Evolutionary conservation across 2,329 filamentous ascomycete species (phyloP).

Genomic region (Zalaria sp.): DNA sequence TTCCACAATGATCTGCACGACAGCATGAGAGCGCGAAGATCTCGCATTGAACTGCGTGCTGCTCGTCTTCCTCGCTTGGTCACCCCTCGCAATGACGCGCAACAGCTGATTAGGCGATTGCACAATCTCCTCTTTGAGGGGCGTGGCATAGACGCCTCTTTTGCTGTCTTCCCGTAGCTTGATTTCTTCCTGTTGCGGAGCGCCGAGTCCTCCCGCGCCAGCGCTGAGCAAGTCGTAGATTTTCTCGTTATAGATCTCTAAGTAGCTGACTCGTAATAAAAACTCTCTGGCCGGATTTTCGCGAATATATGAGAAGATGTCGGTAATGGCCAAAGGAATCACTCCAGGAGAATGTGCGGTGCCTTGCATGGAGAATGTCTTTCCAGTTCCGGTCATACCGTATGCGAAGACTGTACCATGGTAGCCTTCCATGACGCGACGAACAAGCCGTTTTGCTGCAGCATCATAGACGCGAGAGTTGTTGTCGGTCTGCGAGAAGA

Average conservation of each 20-base stretch:
- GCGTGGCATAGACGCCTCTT: slow-evolving; percentile 88
- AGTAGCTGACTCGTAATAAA: slow-evolving; percentile 84
- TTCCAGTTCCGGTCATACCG: slow-evolving; percentile 96
- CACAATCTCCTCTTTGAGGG: slow-evolving; percentile 94
- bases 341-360: slow-evolving; percentile 91
- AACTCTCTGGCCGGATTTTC: slow-evolving; percentile 94
- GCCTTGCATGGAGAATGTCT: slow-evolving; percentile 99
- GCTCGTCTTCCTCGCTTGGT: slow-evolving; percentile 76
- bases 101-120: slow-evolving; percentile 93
- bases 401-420: slow-evolving; percentile 98
- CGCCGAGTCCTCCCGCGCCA: slow-evolving; percentile 34
- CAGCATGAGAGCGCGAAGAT: slow-evolving; percentile 93
- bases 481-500: slow-evolving; percentile 86
- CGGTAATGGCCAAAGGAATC: slow-evolving; percentile 91
- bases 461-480: slow-evolving; percentile 93
- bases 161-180: slow-evolving; percentile 95
- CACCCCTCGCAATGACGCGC: slow-evolving; percentile 85
- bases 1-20: slow-evolving; percentile 97
- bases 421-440: slow-evolving; percentile 97
- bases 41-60: slow-evolving; percentile 95
- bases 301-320: slow-evolving; percentile 97
- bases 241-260: slow-evolving; percentile 98
- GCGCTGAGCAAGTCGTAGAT: slow-evolving; percentile 87
- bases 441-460: slow-evolving; percentile 81
- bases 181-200: slow-evolving; percentile 73